phyloP scores from a whole-genome alignment of 2,329 filamentous ascomycete genomes.

The Herpotrichia juniperi region DNA sequence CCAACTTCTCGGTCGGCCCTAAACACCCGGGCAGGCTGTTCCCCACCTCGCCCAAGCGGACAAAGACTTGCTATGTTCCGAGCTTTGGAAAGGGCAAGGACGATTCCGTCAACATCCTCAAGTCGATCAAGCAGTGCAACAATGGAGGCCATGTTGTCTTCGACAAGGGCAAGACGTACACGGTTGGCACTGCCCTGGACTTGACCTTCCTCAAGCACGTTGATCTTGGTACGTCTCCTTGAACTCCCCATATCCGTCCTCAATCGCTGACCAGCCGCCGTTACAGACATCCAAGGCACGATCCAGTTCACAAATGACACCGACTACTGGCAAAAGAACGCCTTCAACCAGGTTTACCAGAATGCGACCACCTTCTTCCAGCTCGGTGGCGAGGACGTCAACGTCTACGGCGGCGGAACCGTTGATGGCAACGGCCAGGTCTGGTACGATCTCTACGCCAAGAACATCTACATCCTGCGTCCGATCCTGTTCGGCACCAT shows the following conservation, averaged over 20 bases:
- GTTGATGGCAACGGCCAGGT: slow-evolving; percentile 69
- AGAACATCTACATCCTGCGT: slow-evolving; percentile 62
- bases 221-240: slow-evolving; percentile 59
- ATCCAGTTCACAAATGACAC: slow-evolving; percentile 71
- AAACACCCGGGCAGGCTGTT: slow-evolving; percentile 43
- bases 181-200: slow-evolving; percentile 68
- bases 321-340: slow-evolving; percentile 70
- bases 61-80: slow-evolving; percentile 47
- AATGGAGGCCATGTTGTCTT: slow-evolving; percentile 68
- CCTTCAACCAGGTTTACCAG: slow-evolving; percentile 69
- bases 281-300: slow-evolving; percentile 61
- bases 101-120: slow-evolving; percentile 59
- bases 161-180: slow-evolving; percentile 61
- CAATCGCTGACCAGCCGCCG: slow-evolving; percentile 9
- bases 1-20: slow-evolving; percentile 41
- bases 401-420: slow-evolving; percentile 70
- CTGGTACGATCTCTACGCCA: slow-evolving; percentile 68
- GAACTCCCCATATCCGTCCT: neutral
- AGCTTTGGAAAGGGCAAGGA: slow-evolving; percentile 51
- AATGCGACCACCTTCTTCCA: slow-evolving; percentile 72
- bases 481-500: slow-evolving; percentile 65
- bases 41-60: slow-evolving; percentile 41
- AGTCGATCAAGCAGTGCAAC: slow-evolving; percentile 65
- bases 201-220: slow-evolving; percentile 68
- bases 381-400: slow-evolving; percentile 69